Percentiles rank a stretch among this genome's conserved stretches.
Conservation (phyloP, 73 alveolate species). For the Paramecium pentaurelia region DNA sequence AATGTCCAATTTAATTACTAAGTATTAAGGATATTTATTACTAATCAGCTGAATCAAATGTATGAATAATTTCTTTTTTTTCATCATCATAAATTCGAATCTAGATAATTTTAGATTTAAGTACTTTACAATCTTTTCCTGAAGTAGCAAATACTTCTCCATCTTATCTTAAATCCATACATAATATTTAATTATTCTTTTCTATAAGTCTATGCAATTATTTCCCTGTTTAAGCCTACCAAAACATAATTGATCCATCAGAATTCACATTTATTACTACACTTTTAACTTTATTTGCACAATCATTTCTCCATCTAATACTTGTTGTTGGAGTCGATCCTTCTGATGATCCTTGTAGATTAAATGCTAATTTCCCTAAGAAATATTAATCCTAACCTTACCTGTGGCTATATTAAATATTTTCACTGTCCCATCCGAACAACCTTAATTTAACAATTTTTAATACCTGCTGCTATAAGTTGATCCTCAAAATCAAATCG, state of each 20-base stretch:
- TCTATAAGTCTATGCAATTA: constrained; percentile 74
- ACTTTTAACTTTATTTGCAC: constrained; percentile 73
- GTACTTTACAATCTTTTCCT: constrained; percentile 81
- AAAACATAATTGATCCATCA: constrained; percentile 86
- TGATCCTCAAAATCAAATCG: constrained; percentile 77
- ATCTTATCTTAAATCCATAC: constrained; percentile 90
- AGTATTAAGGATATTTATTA: neutral
- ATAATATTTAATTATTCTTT: constrained; percentile 82
- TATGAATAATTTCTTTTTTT: constrained; percentile 66
- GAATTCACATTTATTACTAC: constrained; percentile 86
- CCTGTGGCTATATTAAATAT: constrained; percentile 77
- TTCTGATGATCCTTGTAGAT: constrained; percentile 38
- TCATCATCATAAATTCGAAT: constrained; percentile 63
- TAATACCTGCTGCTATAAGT: constrained; percentile 74
- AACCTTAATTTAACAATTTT: neutral
- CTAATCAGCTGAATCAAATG: constrained; percentile 65
- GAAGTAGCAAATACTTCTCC: constrained; percentile 90
- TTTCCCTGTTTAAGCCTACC: constrained; percentile 94
- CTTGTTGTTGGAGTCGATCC: constrained; percentile 71
- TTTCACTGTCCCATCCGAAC: constrained; percentile 80
- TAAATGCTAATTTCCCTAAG: constrained; percentile 50
- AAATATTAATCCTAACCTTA: constrained; percentile 2
- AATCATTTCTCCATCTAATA: constrained; percentile 39
- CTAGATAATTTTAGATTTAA: neutral
- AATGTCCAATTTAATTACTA: constrained; percentile 77